phyloP scores from a whole-genome alignment of 768 basidiomycete species.

The Pisolithus albus region DNA sequence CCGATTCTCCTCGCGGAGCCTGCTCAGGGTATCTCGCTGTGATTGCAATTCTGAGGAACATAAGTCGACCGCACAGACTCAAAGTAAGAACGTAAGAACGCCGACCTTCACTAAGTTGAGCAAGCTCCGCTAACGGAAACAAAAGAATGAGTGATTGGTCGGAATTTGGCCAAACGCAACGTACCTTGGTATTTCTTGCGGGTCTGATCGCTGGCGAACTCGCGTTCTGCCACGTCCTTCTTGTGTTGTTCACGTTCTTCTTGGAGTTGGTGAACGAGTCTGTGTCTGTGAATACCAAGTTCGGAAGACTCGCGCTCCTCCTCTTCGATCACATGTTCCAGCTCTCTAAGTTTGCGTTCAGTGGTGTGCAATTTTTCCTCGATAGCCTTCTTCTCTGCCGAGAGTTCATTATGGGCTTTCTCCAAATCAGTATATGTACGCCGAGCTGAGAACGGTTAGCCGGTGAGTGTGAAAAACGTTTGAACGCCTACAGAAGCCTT shows the following conservation, averaged over 20 bases:
- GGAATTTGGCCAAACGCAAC: conserved; percentile 1
- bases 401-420: conserved; percentile 45
- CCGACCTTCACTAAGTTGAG: conserved; percentile 72
- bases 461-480: neutral
- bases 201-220: conserved; percentile 73
- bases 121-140: conserved; percentile 53
- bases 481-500: conserved; percentile 46
- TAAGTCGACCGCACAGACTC: conserved; percentile 5
- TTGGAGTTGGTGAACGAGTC: conserved; percentile 70
- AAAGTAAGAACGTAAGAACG: conserved; percentile 3
- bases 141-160: conserved; percentile 4
- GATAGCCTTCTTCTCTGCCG: conserved; percentile 45
- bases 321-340: conserved; percentile 59
- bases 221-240: conserved; percentile 73
- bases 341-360: conserved; percentile 48
- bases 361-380: conserved; percentile 44
- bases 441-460: conserved; percentile 38
- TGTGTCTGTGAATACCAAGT: conserved; percentile 54
- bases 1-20: conserved; percentile 73
- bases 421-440: conserved; percentile 57
- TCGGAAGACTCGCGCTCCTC: conserved; percentile 64
- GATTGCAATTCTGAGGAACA: conserved; percentile 57
- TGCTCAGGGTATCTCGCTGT: conserved; percentile 67
- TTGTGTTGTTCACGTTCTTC: conserved; percentile 73
- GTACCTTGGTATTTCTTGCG: conserved; percentile 82